Evolutionary conservation across 768 basidiomycete genomes (phyloP), one percentile per base, ranked within the genome.

Genomic region (Boletellus sp.): DNA sequence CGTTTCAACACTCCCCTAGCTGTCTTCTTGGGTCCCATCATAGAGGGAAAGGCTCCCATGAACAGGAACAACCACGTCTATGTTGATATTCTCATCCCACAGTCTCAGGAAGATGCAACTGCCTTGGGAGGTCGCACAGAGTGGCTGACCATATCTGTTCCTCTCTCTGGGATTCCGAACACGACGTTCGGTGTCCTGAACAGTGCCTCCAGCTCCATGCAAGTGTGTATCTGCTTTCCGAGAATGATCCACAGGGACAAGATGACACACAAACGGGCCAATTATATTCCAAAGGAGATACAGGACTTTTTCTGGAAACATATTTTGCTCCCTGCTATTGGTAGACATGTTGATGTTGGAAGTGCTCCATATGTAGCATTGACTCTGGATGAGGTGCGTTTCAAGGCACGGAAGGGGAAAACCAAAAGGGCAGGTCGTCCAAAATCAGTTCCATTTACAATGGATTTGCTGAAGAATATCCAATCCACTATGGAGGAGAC

Each of bases 31-130:
- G 45, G 41, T 13, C 45, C 47, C 0, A 23, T 51, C 2, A 5
- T 53, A 1, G 53, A 55, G 0, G 23, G 32, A 0, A 33, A 43
- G 16, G 50, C 55, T 1, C 46, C 52, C 11, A 59, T 61, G 20
- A 3, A 32, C 12, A 60, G 44, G 42, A 31, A 60, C 39, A 61
- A 60, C 13, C 58, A 61, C 28, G 49, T 51, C 0, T 60, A 60
- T 45, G 47, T 52, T 0, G 49, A 60, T 1, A 50, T 61, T 20
- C 44, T 55, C 0, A 2, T 57, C 0, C 52, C 52, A 0, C 58
- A 59, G 39, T 59, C 55, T 5, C 11, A 59, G 12, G 36, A 46
- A 4, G 55, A 59, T 37, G 20, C 35, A 0, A 9, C 5, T 31
- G 16, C 17, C 6, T 17, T 36, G 0, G 54, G 57, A 7, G 28